A percentile compares a stretch with the other conserved stretches of the same genome.
Evolutionary conservation across 495 filamentous ascomycete genomes (phyloP).

Genomic region (Tuber calosporum): DNA sequence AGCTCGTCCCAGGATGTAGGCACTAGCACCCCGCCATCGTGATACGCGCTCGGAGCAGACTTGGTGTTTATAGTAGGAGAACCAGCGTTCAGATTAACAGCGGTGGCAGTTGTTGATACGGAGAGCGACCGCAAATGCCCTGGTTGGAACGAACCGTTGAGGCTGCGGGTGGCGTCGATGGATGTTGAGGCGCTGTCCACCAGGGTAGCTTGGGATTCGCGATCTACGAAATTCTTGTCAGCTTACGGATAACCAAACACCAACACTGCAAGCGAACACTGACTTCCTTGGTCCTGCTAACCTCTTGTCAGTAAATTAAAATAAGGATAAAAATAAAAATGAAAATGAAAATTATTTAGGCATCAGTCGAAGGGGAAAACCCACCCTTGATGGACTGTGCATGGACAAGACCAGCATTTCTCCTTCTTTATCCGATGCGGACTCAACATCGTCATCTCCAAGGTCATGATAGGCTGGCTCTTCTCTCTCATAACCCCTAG

Average conservation of each 20-base stretch:
- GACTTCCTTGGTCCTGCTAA: conserved; percentile 25
- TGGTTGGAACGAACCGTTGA: conserved; percentile 47
- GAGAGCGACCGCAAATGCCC: conserved; percentile 43
- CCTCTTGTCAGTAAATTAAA: neutral
- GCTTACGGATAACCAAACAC: conserved; percentile 6
- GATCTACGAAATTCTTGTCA: conserved; percentile 25
- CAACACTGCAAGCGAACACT: conserved; percentile 14
- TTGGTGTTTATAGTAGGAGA: conserved; percentile 46
- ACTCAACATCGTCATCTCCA: conserved; percentile 78
- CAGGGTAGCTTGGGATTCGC: conserved; percentile 31
- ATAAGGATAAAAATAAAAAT: neutral
- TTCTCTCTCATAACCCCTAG: conserved; percentile 62
- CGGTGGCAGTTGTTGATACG: conserved; percentile 53
- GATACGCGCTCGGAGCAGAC: conserved; percentile 21
- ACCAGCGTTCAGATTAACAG: conserved; percentile 60
- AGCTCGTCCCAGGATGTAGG: conserved; percentile 81
- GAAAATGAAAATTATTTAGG: neutral
- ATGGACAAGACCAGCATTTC: conserved; percentile 55
- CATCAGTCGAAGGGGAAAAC: conserved; percentile 5
- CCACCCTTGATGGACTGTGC: conserved; percentile 47
- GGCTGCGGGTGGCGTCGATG: conserved; percentile 41
- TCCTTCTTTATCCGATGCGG: conserved; percentile 69
- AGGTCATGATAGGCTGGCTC: conserved; percentile 46
- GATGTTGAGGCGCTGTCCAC: conserved; percentile 22
- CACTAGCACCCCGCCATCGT: conserved; percentile 64